phyloP scores from a whole-genome alignment of 1,139 yeast genomes.

The Nakaseomyces glabratus region DNA sequence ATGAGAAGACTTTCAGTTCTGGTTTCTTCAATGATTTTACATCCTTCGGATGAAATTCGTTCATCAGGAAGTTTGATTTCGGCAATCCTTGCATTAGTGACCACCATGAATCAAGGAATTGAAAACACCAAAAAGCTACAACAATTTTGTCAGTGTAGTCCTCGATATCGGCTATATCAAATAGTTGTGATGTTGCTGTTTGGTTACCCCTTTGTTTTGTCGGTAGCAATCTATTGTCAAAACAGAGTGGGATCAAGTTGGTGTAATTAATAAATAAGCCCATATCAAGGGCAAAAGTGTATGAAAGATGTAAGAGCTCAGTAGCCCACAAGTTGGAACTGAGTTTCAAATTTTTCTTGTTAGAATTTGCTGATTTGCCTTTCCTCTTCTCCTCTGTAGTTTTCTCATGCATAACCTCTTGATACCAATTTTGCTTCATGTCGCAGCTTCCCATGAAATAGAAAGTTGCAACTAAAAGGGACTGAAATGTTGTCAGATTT shows the following conservation, averaged over 20 bases:
- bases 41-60: constrained; percentile 26
- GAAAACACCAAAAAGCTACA: constrained; percentile 26
- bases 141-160: constrained; percentile 8
- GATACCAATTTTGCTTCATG: constrained; percentile 4
- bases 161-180: no score
- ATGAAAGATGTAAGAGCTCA: constrained; percentile 20
- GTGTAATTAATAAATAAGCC: constrained; percentile 25
- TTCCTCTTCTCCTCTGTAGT: not conserved
- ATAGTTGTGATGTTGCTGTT: no score
- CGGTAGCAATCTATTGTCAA: constrained; percentile 1
- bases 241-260: constrained; percentile 14
- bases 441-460: constrained; percentile 23
- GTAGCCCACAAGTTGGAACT: constrained; percentile 13
- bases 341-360: constrained; percentile 2
- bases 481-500: constrained; percentile 18
- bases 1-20: constrained; percentile 20
- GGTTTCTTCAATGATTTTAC: constrained; percentile 16
- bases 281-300: constrained; percentile 17
- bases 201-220: no score
- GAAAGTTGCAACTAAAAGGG: constrained; percentile 19
- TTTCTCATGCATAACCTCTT: constrained; percentile 1
- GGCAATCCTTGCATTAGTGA: constrained; percentile 26
- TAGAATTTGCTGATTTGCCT: constrained; percentile 4
- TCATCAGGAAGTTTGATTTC: constrained; percentile 22
- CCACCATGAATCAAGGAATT: constrained; percentile 28